Evolutionary conservation across 768 basidiomycete genomes (phyloP), one percentile per base, ranked within the genome.

Genomic region (Rhodotorula paludigena): DNA sequence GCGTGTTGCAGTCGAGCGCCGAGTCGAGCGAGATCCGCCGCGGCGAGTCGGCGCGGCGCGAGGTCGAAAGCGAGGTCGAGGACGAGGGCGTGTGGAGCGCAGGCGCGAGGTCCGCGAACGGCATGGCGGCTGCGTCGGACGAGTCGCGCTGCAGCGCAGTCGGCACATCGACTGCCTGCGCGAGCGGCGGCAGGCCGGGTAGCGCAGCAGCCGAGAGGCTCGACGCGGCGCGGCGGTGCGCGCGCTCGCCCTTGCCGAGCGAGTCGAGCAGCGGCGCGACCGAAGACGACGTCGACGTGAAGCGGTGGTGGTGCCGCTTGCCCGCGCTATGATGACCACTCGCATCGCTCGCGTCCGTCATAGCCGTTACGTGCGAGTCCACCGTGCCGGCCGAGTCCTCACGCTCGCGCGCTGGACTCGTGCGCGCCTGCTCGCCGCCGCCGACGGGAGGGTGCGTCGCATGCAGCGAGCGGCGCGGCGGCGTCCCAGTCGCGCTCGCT

Each of bases 251-350:
- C n/a, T n/a, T n/a, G n/a, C n/a, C n/a, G n/a, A n/a, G n/a, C n/a
- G n/a, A n/a, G 38, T 30, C 23, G 51, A 68, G 42, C 16, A 68
- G 47, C 6, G 67, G 67, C 3, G 53, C n/a, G 28, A 36, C 56
- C 10, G 67, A 68, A 2, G 67, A 69, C 11, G 67, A 60, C 25
- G 62, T 64, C 53, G 67, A 69, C 14, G 48, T 36, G 10, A 64
- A 21, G n/a, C 67, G 67, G 16, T 48, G n/a, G n/a, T n/a, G 59
- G 54, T 63, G 67, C 30, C 52, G 64, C 51, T 33, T 52, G 51
- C 20, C 16, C 32, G 32, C 18, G 6, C 32, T 9, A 7, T 6
- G 9, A 6, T 28, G 25, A 11, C 23, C 25, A 14, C 47, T 25
- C 4, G 42, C 25, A n/a, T 11, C 28, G 21, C 36, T 35, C 48